phyloP scores from a whole-genome alignment of 352 stramenopile genomes.

The Phytophthora megakarya region DNA sequence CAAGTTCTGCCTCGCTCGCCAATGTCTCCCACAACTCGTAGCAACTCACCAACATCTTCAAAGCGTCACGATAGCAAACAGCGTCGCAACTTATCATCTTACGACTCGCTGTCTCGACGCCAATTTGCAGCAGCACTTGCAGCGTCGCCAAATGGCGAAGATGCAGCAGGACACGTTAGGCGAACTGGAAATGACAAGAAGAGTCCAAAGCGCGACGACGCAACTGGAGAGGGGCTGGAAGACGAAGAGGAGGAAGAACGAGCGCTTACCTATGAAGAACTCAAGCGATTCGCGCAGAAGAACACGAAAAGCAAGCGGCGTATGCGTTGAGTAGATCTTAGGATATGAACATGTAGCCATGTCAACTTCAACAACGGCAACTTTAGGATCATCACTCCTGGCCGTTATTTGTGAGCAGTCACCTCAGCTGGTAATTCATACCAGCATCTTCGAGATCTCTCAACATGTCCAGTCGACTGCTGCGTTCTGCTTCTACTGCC shows the following conservation, averaged over 20 bases:
- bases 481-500: conserved; percentile 25
- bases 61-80: conserved; percentile 22
- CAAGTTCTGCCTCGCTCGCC: conserved; percentile 3
- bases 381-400: conserved; percentile 22
- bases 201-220: not conserved
- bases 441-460: conserved; percentile 3
- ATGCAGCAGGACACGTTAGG: not conserved
- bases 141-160: conserved; percentile 10
- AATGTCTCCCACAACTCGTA: not conserved
- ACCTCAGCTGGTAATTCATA: conserved; percentile 13
- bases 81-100: conserved; percentile 40
- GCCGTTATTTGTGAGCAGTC: conserved; percentile 9
- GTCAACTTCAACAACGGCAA: conserved; percentile 31
- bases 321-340: conserved; percentile 7
- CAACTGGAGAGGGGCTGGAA: conserved; percentile 17
- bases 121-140: conserved; percentile 47
- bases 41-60: conserved; percentile 1
- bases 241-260: conserved; percentile 74
- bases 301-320: conserved; percentile 45
- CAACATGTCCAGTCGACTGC: conserved; percentile 29
- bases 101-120: conserved; percentile 48
- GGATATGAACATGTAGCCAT: conserved; percentile 12
- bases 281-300: conserved; percentile 65
- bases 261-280: conserved; percentile 74
- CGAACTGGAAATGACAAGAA: conserved; percentile 21